Conservation (phyloP, 257 asterid genomes). For the Solanum neorickii region DNA sequence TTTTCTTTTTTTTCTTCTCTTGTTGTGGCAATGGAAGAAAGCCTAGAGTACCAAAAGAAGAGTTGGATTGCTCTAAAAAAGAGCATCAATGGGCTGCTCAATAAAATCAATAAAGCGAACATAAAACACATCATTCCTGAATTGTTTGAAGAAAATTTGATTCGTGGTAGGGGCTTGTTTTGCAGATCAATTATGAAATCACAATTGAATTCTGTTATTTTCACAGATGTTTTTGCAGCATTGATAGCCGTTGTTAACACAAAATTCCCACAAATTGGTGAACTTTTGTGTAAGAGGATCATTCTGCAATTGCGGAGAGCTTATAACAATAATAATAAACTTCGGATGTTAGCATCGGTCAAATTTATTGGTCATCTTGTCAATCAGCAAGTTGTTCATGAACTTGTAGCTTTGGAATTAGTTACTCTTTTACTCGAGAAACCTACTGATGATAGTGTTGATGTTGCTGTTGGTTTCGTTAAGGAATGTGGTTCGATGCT, state of each 20-base stretch:
- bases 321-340: neutral
- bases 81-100: neutral
- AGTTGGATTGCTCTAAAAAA: neutral
- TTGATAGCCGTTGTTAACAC: neutral
- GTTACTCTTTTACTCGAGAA: neutral
- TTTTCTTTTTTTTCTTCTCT: too few species aligned
- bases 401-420: neutral
- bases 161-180: neutral
- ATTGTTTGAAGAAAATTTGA: neutral
- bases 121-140: neutral
- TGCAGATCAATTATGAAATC: neutral
- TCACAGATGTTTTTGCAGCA: neutral
- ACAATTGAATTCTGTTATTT: neutral
- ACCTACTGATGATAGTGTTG: neutral
- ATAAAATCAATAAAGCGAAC: neutral
- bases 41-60: neutral
- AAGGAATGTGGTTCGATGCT: neutral
- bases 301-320: neutral
- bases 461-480: neutral
- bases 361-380: neutral
- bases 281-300: neutral
- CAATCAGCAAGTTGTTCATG: neutral
- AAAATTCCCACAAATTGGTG: neutral
- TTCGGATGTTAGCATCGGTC: neutral
- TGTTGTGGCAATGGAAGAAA: neutral